Evolutionary conservation across 768 basidiomycete species (phyloP), one percentile per base, ranked within the genome.

Genomic region (Albatrellus ellisii): DNA sequence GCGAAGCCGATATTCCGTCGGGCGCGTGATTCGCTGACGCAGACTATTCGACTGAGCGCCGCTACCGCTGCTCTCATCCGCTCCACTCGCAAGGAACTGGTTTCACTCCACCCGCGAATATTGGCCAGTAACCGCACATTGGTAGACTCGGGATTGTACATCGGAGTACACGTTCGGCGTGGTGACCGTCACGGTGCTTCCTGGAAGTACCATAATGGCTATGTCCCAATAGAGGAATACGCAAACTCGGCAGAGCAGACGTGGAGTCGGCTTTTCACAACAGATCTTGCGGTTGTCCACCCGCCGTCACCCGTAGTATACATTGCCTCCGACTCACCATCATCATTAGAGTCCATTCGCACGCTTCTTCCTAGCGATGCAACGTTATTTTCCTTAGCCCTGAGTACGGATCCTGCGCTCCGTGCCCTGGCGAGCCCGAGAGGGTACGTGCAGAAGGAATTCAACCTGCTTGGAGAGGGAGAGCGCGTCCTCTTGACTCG

Each of bases 161-260:
- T 75, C 32, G 65, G 68, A n/a, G 62, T 75, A 10, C 77, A 84
- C 54, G 66, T 81, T 45, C 73, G 79, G 26, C 68, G 70, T 33
- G 79, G 79, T 11, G 79, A 81, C 58, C 63, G 67, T 5, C 56
- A 61, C 36, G 66, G 73, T 10, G 46, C 54, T 8, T 71, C 69
- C 4, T 72, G 63, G 50, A 52, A 58, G 24, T 71, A 66, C 45
- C 62, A 60, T 25, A 56, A 61, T 34, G 49, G 59, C 4, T 64
- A 70, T 52, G 63, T 83, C 12, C 73, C 77, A 1, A 49, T 69
- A 20, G 48, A 62, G 27, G 65, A 72, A 32, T 84, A 64, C 51
- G 56, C 67, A 18, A 48, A 65, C 14, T 69, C 66, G 14, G 64
- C 66, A 2, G 54, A 55, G 20, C 54, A 61, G 18, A 61, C 67